Evolutionary conservation across 1,139 yeast species (phyloP), one percentile per base, ranked within the genome.

Genomic region (Spathaspora sp.): DNA sequence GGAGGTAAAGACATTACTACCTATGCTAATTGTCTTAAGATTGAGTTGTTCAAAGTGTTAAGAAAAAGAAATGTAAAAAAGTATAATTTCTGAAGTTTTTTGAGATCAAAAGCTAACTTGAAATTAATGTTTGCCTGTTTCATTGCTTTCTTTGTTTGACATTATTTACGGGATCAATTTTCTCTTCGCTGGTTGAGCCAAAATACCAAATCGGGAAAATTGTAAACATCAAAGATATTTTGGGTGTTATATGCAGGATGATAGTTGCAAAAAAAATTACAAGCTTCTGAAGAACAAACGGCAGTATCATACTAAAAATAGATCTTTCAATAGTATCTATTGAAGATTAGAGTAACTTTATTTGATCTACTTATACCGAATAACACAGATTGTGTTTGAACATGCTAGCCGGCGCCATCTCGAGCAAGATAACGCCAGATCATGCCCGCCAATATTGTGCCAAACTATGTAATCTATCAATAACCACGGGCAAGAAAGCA

Each of bases 401-500:
- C n/a, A n/a, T n/a, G n/a, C n/a, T n/a, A n/a, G n/a, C n/a, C n/a
- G n/a, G n/a, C n/a, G n/a, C n/a, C n/a, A n/a, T n/a, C n/a, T 20
- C 23, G 7, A 20, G 23, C 23, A 7, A 20, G 7, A 20, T 20
- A 20, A 20, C n/a, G 29, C 9, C 29, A 15, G 34, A 11, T 63
- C 61, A 91, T 0, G 97, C 91, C 51, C 98, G 70, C 99, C 99
- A 93, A 61, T 95, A 95, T 62, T 95, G 99, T 0, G 99, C 97
- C 63, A 95, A 76, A 68, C 91, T 89, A 64, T 95, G 99, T 46
- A 95, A 70, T 53, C 97, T 80, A 61, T 95, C 99, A 49, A 95
- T 93, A 10, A 95, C 96, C 60, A 91, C 91, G 0, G 99, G 99
- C 52, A 91, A 67, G 48, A 93, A 80, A 0, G 99, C 99, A 61